Evolutionary conservation across 1,139 yeast species (phyloP), one percentile per base, ranked within the genome.

Genomic region (Waltiozyma solani): DNA sequence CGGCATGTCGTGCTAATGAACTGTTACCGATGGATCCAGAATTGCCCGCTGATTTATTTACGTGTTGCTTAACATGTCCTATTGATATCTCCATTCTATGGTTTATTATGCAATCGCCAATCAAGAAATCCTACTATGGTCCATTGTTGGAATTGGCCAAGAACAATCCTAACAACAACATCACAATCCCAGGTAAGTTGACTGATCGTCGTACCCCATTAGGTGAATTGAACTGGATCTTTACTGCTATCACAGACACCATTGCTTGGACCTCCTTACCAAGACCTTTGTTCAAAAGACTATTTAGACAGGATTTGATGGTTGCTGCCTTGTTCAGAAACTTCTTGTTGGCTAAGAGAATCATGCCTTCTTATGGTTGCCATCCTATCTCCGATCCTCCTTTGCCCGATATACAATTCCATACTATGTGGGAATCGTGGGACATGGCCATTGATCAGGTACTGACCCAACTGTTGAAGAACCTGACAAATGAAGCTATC

Each of bases 381-480:
- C 94, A 87, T 56, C 98, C 98, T 2, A 77, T 89, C 5, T 85
- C 96, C 27, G 94, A 86, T 47, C 99, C 99, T 1, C 87, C 85
- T 12, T 66, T 91, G 32, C 98, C 98, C 2, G 48, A 44, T 0
- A 76, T 79, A 3, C 76, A 85, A 38, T 73, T 74, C 46, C 97
- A 93, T 56, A 78, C 95, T 12, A 82, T 91, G 86, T 91, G 99
- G 99, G 94, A 87, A 46, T 81, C 96, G 0, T 91, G 98, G 98
- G 98, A 93, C 56, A 66, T 91, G 52, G 97, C 98, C 0, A 82
- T 91, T 36, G 97, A 91, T 58, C 96, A 91, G 54, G 94, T 94
- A 2, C 66, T 93, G 40, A 76, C 86, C 5, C 86, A 81, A 51
- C 59, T 81, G 36, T 67, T 80, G 38, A 59, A 59, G 33, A 59